Evolutionary conservation across 306 rosid genomes (phyloP), one percentile per base, ranked within the genome.

Genomic region (Fragaria ananassa): DNA sequence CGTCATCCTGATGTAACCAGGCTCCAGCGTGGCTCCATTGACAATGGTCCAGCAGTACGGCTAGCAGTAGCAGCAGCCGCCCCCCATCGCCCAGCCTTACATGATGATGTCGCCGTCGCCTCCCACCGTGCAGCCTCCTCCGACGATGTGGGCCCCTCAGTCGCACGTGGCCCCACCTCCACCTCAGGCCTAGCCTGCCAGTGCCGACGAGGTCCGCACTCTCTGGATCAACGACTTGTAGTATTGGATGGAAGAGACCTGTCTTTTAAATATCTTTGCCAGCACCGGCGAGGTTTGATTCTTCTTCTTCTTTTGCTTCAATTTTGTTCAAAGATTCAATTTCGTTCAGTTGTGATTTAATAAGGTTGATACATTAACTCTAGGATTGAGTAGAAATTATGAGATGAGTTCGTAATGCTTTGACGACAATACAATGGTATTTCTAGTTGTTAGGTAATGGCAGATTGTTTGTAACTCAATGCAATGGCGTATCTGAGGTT

Each of bases 141-240:
- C 85, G 2, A 84, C 86, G 57, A 76, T 89, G 88, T 93, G 98
- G 98, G 76, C 88, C 42, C 76, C 85, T 1, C 89, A 78, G 74
- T 71, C 88, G 1, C 89, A 79, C 51, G 13, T 60, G 8, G 78
- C 74, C 8, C 96, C 89, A 21, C 79, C 44, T 41, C 44, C 84
- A 0, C 85, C 76, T 17, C 83, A 79, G 41, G 82, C 71, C 12
- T 91, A 89, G 65, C 79, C 79, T 3, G 17, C 46, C 58, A 86
- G 78, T 87, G 82, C 85, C 1, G 97, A 92, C 8, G 96, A 92
- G 88, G 91, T 95, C 60, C 96, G 97, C 39, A 90, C 98, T 13
- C 96, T 92, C 2, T 90, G 97, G 98, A 91, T 91, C 89, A 97
- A 96, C 1, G 98, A 95, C 85, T 79, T 95, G 85, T 96, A 92